Evolutionary conservation across 2,329 filamentous ascomycete genomes (phyloP).

Genomic region (Seiridium cupressi): DNA sequence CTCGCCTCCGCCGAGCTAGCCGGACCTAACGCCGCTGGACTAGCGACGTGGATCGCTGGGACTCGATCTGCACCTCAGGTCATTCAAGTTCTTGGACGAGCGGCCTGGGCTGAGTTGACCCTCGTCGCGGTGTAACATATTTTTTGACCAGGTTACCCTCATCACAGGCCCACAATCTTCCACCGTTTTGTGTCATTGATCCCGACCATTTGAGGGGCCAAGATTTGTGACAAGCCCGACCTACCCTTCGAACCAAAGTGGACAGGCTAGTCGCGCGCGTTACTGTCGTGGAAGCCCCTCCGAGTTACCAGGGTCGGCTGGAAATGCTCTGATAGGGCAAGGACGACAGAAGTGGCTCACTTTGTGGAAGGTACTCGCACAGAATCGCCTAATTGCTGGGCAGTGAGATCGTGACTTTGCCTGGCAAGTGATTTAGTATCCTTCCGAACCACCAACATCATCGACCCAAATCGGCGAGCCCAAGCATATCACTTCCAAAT

Average conservation of each 20-base stretch:
- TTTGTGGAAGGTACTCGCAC: background rate
- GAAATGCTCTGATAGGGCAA: background rate
- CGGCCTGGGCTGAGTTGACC: no score
- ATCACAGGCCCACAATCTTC: background rate
- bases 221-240: background rate
- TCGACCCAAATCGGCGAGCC: no score
- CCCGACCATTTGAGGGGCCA: background rate
- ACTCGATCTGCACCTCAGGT: background rate
- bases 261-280: background rate
- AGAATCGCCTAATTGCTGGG: background rate
- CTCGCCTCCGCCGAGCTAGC: conserved; percentile 3
- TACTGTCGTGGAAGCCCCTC: background rate
- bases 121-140: no score
- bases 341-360: background rate
- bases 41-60: background rate
- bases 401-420: no score
- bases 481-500: no score
- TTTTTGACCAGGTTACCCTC: no score
- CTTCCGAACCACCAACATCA: no score
- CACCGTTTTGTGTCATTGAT: background rate
- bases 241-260: background rate
- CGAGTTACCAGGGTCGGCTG: background rate
- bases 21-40: background rate
- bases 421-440: no score
- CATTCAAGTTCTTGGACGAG: background rate